Conservation (phyloP, 2,329 filamentous ascomycete genomes). For the Stenocarpella maydis region DNA sequence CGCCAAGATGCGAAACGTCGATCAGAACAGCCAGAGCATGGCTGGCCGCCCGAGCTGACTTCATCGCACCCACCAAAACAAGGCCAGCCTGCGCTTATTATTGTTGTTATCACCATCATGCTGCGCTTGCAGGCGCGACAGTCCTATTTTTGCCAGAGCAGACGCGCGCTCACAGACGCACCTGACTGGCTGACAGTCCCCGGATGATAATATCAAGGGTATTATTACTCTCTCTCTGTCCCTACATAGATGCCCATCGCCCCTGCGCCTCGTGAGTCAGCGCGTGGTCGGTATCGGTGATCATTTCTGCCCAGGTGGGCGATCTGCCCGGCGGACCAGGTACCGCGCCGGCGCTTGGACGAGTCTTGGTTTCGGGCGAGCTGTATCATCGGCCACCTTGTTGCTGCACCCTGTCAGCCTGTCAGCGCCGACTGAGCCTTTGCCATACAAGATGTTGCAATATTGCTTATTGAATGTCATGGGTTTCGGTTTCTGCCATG, state of each 20-base stretch:
- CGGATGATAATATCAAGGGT: background rate
- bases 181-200: background rate
- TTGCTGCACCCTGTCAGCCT: constrained; percentile 13
- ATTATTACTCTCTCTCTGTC: background rate
- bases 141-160: background rate
- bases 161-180: background rate
- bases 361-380: constrained; percentile 1
- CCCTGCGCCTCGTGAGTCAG: background rate
- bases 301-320: background rate
- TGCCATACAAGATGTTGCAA: background rate
- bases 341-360: constrained; percentile 10
- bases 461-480: constrained; percentile 6
- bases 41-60: constrained; percentile 18
- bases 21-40: constrained; percentile 26
- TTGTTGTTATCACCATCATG: background rate
- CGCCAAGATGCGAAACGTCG: constrained; percentile 33
- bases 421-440: background rate
- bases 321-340: background rate
- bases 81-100: constrained; percentile 5
- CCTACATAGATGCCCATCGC: background rate
- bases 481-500: background rate
- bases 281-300: background rate
- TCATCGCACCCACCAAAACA: constrained; percentile 1
- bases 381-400: constrained; percentile 21
- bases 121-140: background rate